phyloP scores from a whole-genome alignment of 305 asterid species.

The Rubia balearica region DNA sequence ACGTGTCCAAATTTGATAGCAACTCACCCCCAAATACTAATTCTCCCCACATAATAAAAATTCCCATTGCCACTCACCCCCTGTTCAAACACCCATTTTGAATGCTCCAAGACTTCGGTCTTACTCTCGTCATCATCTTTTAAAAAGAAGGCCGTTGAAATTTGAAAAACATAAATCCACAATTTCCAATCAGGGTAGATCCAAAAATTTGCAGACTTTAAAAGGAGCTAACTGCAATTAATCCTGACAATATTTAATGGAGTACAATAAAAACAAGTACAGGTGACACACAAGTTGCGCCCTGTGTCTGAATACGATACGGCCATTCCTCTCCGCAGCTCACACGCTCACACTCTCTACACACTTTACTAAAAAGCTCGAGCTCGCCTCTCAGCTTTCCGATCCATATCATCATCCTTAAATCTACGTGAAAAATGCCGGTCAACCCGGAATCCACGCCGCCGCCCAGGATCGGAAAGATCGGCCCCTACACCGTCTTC shows the following conservation, averaged over 20 bases:
- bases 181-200: background rate
- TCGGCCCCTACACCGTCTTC: constrained; percentile 97
- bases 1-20: too few species aligned
- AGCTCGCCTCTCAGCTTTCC: background rate
- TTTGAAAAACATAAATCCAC: background rate
- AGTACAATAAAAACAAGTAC: background rate
- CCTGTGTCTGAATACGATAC: background rate
- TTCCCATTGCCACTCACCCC: too few species aligned
- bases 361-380: constrained; percentile 1
- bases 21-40: too few species aligned
- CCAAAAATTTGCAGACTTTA: background rate
- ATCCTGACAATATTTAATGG: background rate
- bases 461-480: constrained; percentile 96
- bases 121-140: too few species aligned
- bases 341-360: background rate
- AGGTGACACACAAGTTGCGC: background rate
- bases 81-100: too few species aligned
- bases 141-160: too few species aligned
- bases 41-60: too few species aligned
- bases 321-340: background rate
- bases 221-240: background rate
- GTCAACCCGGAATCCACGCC: constrained; percentile 52
- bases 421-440: constrained; percentile 35
- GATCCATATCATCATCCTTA: background rate
- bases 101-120: too few species aligned